A percentile compares a stretch with the other conserved stretches of the same genome.
Evolutionary conservation across 2,329 filamentous ascomycete species (phyloP).

Genomic region (Pyrenophora tritici-repentis): DNA sequence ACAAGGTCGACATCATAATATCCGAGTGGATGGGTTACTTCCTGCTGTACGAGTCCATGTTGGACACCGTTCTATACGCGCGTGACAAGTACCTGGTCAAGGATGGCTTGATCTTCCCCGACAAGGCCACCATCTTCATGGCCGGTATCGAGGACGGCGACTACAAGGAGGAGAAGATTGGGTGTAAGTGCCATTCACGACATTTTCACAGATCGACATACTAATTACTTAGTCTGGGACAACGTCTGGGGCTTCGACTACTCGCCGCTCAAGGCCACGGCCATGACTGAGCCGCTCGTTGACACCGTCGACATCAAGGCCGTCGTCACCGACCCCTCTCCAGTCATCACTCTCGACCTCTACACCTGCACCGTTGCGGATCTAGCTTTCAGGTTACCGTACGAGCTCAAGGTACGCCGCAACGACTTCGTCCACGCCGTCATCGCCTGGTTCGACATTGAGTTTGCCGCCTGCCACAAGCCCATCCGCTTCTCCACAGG

Average conservation of each 20-base stretch:
- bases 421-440: constrained; percentile 96
- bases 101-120: constrained; percentile 94
- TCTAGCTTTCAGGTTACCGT: constrained; percentile 80
- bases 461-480: constrained; percentile 98
- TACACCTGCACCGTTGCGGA: constrained; percentile 87
- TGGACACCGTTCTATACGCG: constrained; percentile 96
- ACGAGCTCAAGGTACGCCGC: constrained; percentile 75
- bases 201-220: no score
- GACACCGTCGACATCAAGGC: constrained; percentile 98
- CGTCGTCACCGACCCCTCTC: constrained; percentile 86
- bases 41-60: constrained; percentile 97
- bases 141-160: constrained; percentile 98
- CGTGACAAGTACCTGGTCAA: constrained; percentile 87
- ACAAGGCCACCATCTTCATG: constrained; percentile 97
- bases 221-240: constrained; percentile 80
- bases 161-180: constrained; percentile 99
- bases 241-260: constrained; percentile 99
- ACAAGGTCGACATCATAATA: constrained; percentile 98
- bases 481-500: constrained; percentile 95
- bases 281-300: constrained; percentile 92
- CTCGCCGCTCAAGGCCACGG: constrained; percentile 87
- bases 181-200: constrained; percentile 64
- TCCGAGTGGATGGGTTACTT: constrained; percentile 99
- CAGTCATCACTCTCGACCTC: constrained; percentile 86
- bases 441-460: constrained; percentile 99